phyloP scores from a whole-genome alignment of 257 asterid genomes.

The Ballota nigra region DNA sequence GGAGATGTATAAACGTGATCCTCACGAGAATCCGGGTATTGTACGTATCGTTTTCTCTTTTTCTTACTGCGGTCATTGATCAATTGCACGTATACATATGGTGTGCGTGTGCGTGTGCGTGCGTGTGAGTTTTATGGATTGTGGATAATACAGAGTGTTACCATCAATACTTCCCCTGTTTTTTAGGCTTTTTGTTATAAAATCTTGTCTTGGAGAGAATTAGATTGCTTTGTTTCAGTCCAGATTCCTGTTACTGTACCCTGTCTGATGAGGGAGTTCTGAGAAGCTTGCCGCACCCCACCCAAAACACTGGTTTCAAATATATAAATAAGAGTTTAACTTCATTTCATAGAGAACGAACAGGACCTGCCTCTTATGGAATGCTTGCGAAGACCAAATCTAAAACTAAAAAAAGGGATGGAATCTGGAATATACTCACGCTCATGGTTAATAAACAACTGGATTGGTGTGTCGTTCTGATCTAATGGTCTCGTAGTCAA shows the following conservation, averaged over 20 bases:
- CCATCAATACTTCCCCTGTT: background rate
- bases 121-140: background rate
- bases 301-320: background rate
- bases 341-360: background rate
- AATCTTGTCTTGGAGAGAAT: background rate
- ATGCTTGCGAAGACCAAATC: background rate
- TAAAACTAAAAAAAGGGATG: background rate
- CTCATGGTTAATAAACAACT: background rate
- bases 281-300: background rate
- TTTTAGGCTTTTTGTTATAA: background rate
- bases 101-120: too few species aligned
- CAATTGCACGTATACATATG: background rate
- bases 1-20: constrained; percentile 82
- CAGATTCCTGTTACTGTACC: constrained; percentile 2
- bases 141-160: background rate
- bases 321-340: background rate
- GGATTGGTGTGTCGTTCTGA: background rate
- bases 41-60: constrained; percentile 37
- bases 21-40: constrained; percentile 59
- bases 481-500: background rate
- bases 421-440: background rate
- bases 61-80: background rate
- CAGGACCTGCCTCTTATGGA: background rate
- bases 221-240: background rate
- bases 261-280: background rate